Evolutionary conservation across 805 yeast species (phyloP).

Genomic region (Wickerhamiella brachini): DNA sequence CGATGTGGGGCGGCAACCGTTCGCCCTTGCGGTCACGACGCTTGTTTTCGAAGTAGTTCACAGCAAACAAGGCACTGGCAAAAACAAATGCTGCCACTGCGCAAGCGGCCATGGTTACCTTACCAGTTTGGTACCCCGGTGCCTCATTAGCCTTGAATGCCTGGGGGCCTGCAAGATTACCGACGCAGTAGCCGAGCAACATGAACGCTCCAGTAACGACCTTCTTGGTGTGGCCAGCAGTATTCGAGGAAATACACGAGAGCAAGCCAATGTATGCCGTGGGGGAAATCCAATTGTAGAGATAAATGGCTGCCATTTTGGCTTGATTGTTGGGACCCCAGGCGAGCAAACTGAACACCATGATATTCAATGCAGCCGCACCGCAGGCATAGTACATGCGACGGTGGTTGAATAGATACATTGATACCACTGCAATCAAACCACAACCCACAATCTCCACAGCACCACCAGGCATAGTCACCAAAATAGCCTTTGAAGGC

Average conservation of each 20-base stretch:
- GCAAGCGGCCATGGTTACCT: slow-evolving; percentile 40
- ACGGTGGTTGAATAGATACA: slow-evolving; percentile 6
- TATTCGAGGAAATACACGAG: slow-evolving; percentile 29
- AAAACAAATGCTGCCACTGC: slow-evolving; percentile 31
- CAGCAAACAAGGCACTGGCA: slow-evolving; percentile 19
- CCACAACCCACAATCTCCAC: slow-evolving; percentile 22
- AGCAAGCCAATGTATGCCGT: slow-evolving; percentile 19
- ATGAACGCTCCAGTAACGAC: slow-evolving; percentile 43
- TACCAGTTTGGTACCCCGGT: slow-evolving; percentile 46
- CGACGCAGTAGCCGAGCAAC: slow-evolving; percentile 52
- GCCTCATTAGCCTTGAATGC: slow-evolving; percentile 43
- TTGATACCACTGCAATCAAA: slow-evolving; percentile 6
- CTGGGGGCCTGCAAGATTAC: slow-evolving; percentile 63
- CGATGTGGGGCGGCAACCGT: slow-evolving; percentile 6
- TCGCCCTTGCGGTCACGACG: slow-evolving; percentile 23
- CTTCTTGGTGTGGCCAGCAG: slow-evolving; percentile 64
- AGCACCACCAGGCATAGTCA: slow-evolving; percentile 34
- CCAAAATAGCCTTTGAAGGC: slow-evolving; percentile 25
- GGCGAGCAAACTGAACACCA: slow-evolving; percentile 32
- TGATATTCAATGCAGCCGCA: slow-evolving; percentile 34
- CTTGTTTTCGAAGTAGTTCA: slow-evolving; percentile 28
- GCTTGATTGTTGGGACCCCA: slow-evolving; percentile 28
- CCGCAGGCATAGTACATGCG: slow-evolving; percentile 30
- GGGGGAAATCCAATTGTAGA: slow-evolving; percentile 20
- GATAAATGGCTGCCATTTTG: slow-evolving; percentile 29